Conservation (phyloP, 2,329 filamentous ascomycete genomes). For the Colletotrichum incanum region DNA sequence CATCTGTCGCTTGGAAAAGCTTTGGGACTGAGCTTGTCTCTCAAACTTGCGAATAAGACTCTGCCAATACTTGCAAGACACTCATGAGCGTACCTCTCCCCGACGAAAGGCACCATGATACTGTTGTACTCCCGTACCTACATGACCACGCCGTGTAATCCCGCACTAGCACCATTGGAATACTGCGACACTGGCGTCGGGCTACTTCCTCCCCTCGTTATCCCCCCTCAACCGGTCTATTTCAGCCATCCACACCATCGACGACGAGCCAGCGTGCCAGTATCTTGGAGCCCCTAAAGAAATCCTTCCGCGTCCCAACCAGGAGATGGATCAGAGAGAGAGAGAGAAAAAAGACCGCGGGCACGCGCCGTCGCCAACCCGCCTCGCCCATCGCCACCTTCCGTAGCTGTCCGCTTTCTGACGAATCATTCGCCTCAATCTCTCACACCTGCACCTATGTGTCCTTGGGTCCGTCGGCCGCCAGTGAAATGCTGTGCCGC, state of each 20-base stretch:
- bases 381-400: slow-evolving; percentile 30
- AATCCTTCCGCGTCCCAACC: slow-evolving; percentile 13
- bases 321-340: background rate
- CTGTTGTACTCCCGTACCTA: background rate
- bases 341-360: background rate
- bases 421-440: slow-evolving; percentile 31
- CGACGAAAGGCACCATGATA: background rate
- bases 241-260: slow-evolving; percentile 7
- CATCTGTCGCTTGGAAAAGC: slow-evolving; percentile 5
- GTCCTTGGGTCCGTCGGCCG: slow-evolving; percentile 17
- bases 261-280: slow-evolving; percentile 14
- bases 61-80: slow-evolving; percentile 30
- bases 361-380: slow-evolving; percentile 15
- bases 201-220: slow-evolving; percentile 14
- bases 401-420: slow-evolving; percentile 15
- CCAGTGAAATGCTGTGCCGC: slow-evolving; percentile 12
- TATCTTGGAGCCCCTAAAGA: background rate
- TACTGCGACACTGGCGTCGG: slow-evolving; percentile 15
- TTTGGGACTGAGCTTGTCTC: slow-evolving; percentile 22
- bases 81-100: slow-evolving; percentile 12
- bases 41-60: slow-evolving; percentile 12
- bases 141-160: slow-evolving; percentile 19
- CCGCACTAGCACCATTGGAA: background rate
- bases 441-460: slow-evolving; percentile 5
- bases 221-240: slow-evolving; percentile 29